Conservation (phyloP, 2,329 filamentous ascomycete genomes). For the Proliferodiscus dingleyae region DNA sequence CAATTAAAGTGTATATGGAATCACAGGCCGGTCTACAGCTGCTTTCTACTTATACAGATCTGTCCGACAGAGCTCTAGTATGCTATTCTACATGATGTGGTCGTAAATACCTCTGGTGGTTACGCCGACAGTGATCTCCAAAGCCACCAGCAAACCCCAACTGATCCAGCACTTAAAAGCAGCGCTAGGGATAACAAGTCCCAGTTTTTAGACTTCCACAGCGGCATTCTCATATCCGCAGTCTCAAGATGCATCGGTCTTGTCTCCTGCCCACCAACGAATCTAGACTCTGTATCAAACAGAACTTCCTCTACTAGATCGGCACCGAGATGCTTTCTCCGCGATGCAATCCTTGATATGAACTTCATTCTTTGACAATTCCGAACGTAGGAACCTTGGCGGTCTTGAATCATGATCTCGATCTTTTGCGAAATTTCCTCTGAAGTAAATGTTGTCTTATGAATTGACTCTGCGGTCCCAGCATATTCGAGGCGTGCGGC, state of each 20-base stretch:
- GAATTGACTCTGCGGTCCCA: not conserved
- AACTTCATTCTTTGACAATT: not conserved
- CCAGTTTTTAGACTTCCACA: constrained; percentile 3
- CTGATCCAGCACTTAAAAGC: not conserved
- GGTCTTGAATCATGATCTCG: constrained; percentile 56
- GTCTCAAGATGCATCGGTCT: constrained; percentile 3
- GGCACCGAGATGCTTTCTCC: not conserved
- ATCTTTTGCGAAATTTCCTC: constrained; percentile 60
- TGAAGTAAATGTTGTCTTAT: constrained; percentile 51
- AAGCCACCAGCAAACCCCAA: not conserved
- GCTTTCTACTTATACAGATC: too few species aligned
- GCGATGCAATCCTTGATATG: not conserved
- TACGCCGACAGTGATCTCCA: not conserved
- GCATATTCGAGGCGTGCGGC: not conserved
- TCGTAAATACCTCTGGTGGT: not conserved
- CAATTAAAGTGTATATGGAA: too few species aligned
- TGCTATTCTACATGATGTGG: too few species aligned
- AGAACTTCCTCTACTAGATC: constrained; percentile 3
- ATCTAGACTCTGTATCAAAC: constrained; percentile 1
- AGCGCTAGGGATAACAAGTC: not conserved
- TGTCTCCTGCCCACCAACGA: not conserved
- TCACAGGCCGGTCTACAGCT: too few species aligned
- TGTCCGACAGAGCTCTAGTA: too few species aligned
- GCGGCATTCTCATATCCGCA: constrained; percentile 4
- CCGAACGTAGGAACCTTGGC: not conserved